Evolutionary conservation across 2,329 filamentous ascomycete species (phyloP).

Genomic region (Colletotrichum spinosum): DNA sequence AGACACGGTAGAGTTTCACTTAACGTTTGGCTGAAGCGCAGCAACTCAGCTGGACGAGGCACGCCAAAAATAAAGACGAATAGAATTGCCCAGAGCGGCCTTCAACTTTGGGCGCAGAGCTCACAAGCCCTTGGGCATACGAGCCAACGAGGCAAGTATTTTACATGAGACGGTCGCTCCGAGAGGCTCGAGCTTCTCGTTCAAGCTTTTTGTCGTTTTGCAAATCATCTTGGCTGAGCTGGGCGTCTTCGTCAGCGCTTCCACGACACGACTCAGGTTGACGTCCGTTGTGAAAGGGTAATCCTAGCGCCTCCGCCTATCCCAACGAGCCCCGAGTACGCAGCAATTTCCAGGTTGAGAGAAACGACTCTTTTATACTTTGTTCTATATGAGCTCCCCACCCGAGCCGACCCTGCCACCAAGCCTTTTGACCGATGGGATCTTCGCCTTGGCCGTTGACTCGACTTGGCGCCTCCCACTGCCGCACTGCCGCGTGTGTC

Average conservation of each 20-base stretch:
- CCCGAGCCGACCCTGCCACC: not conserved
- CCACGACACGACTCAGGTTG: constrained; percentile 15
- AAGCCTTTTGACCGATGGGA: not conserved
- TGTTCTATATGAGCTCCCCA: constrained; percentile 16
- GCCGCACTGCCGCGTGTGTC: constrained; percentile 11
- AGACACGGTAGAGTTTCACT: too few relatives aligned
- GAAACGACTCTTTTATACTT: constrained; percentile 25
- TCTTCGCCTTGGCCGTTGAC: constrained; percentile 6
- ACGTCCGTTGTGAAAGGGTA: not conserved
- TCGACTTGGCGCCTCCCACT: not conserved
- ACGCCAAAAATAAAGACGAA: too few relatives aligned
- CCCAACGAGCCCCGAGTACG: not conserved
- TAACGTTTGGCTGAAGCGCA: too few relatives aligned
- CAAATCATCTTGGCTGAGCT: constrained; percentile 18
- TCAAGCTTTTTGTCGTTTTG: constrained; percentile 17
- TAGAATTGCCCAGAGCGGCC: too few relatives aligned
- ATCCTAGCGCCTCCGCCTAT: constrained; percentile 16
- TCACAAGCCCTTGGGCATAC: too few relatives aligned
- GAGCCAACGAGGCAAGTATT: too few relatives aligned
- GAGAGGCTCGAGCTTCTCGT: constrained; percentile 10
- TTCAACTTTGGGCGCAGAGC: too few relatives aligned
- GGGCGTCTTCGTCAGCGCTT: not conserved
- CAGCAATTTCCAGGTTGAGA: constrained; percentile 22
- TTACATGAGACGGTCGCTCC: constrained; percentile 10
- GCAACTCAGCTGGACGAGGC: too few relatives aligned